Conservation (phyloP, 331 rosid species). For the Erythrophleum ivorense region DNA sequence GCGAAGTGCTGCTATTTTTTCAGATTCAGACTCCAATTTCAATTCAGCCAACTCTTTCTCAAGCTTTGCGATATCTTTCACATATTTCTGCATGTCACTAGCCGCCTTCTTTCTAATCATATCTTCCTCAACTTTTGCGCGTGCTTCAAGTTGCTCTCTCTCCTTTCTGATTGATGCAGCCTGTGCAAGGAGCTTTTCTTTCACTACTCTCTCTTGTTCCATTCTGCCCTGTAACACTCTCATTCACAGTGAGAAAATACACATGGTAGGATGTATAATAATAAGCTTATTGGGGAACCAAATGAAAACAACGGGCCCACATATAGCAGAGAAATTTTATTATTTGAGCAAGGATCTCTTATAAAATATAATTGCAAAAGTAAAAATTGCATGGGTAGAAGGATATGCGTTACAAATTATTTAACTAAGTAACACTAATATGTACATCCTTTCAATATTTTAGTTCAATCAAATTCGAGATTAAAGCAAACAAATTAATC, state of each 20-base stretch:
- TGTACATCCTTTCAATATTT: slow-evolving; percentile 3
- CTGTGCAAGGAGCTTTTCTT: slow-evolving; percentile 52
- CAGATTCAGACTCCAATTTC: slow-evolving; percentile 44
- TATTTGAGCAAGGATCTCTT: slow-evolving; percentile 13
- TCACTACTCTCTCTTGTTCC: slow-evolving; percentile 51
- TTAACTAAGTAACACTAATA: background rate
- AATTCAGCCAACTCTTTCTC: slow-evolving; percentile 50
- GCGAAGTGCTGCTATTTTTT: slow-evolving; percentile 54
- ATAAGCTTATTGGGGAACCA: slow-evolving; percentile 11
- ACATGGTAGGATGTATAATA: slow-evolving; percentile 10
- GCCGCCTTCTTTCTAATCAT: slow-evolving; percentile 53
- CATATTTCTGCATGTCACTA: slow-evolving; percentile 43
- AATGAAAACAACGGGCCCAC: slow-evolving; percentile 31
- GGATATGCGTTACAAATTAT: background rate
- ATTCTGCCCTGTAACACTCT: slow-evolving; percentile 55
- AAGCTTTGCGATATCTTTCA: slow-evolving; percentile 55
- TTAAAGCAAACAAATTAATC: slow-evolving; percentile 16
- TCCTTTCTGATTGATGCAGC: slow-evolving; percentile 54
- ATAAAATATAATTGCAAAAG: slow-evolving; percentile 21
- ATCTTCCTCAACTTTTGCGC: slow-evolving; percentile 53
- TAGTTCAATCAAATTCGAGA: slow-evolving; percentile 8
- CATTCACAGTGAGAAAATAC: background rate
- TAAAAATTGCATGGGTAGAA: slow-evolving; percentile 12
- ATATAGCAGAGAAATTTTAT: slow-evolving; percentile 16
- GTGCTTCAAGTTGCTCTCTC: slow-evolving; percentile 48